Percentiles rank a stretch among this genome's conserved stretches.
phyloP scores from a whole-genome alignment of 768 basidiomycete genomes.

The Mrakia blollopis region DNA sequence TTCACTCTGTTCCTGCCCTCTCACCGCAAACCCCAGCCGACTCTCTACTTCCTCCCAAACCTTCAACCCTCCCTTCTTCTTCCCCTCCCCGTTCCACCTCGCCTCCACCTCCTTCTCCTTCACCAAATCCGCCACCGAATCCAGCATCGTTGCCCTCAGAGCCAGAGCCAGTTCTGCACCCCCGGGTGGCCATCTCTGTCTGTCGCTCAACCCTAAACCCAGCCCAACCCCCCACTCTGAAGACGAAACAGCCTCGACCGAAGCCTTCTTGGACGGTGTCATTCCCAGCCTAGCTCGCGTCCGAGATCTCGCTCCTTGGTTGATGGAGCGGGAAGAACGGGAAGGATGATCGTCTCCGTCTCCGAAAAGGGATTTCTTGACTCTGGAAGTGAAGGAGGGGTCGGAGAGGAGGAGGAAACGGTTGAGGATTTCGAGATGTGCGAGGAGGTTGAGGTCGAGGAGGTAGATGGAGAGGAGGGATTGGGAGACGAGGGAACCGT shows the following conservation, averaged over 20 bases:
- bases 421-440: conserved; percentile 50
- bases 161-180: conserved; percentile 78
- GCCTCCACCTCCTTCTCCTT: conserved; percentile 12
- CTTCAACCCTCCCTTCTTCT: conserved; percentile 32
- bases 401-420: conserved; percentile 43
- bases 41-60: conserved; percentile 43
- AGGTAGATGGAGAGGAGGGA: conserved; percentile 62
- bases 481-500: conserved; percentile 43
- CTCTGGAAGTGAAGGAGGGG: conserved; percentile 58
- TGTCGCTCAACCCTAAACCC: conserved; percentile 63
- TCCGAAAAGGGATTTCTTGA: conserved; percentile 69
- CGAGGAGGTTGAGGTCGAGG: conserved; percentile 68
- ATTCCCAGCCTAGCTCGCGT: conserved; percentile 43
- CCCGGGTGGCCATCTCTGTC: conserved; percentile 79
- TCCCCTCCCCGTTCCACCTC: conserved; percentile 15
- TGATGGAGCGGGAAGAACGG: conserved; percentile 33
- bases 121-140: conserved; percentile 55
- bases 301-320: conserved; percentile 39
- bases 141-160: conserved; percentile 76
- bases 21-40: conserved; percentile 71
- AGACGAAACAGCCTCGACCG: conserved; percentile 51
- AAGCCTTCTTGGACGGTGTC: conserved; percentile 18
- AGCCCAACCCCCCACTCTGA: conserved; percentile 57
- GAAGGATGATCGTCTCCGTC: conserved; percentile 51
- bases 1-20: conserved; percentile 54